Conservation (phyloP, 2,329 filamentous ascomycete genomes). For the Fusarium papillatum region DNA sequence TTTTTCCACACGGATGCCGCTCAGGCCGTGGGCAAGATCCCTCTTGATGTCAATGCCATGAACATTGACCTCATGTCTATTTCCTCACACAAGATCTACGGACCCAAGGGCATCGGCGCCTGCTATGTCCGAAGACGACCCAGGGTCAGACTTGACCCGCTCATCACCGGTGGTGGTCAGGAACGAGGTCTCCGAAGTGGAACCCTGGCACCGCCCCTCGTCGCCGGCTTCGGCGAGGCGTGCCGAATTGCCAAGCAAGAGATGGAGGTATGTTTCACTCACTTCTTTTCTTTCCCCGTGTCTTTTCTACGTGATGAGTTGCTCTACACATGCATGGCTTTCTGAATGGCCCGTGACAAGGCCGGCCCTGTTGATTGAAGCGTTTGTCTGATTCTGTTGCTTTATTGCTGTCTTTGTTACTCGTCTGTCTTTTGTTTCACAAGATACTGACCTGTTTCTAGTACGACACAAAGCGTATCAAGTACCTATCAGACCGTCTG, state of each 20-base stretch:
- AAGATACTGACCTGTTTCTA: conserved; percentile 54
- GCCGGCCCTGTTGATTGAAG: conserved; percentile 72
- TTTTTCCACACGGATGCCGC: conserved; percentile 99
- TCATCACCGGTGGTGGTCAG: conserved; percentile 97
- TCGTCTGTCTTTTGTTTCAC: conserved; percentile 15
- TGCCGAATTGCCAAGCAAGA: conserved; percentile 93
- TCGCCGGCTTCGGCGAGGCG: conserved; percentile 95
- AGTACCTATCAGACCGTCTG: conserved; percentile 85
- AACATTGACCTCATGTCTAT: conserved; percentile 99
- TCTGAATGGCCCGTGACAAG: conserved; percentile 80
- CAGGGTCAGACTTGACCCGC: conserved; percentile 92
- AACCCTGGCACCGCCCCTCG: conserved; percentile 89
- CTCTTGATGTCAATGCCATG: conserved; percentile 96
- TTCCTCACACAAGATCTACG: conserved; percentile 98
- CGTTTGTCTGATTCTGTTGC: conserved; percentile 72
- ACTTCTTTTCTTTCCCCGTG: conserved; percentile 35
- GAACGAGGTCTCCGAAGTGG: conserved; percentile 96
- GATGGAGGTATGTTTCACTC: conserved; percentile 78
- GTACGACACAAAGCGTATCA: conserved; percentile 94
- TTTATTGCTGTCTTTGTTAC: neutral
- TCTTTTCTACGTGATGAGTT: conserved; percentile 76
- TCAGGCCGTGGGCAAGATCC: conserved; percentile 99
- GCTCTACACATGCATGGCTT: conserved; percentile 91
- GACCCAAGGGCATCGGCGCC: conserved; percentile 95
- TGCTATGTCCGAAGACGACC: conserved; percentile 96